Evolutionary conservation across 306 rosid genomes (phyloP).

Genomic region (Benincasa hispida): DNA sequence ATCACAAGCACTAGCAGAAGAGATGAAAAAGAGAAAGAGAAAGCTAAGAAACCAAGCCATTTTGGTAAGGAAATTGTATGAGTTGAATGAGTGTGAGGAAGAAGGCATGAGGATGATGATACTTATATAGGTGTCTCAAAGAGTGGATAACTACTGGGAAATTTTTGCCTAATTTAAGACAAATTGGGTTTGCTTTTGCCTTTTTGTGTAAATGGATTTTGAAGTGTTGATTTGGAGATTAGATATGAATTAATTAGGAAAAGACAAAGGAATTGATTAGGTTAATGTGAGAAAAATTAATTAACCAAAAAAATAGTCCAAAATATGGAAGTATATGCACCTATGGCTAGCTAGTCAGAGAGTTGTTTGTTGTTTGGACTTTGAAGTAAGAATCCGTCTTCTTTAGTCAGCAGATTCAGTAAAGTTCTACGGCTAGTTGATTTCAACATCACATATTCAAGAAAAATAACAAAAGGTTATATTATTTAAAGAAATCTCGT

Average conservation of each 20-base stretch:
- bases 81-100: not conserved
- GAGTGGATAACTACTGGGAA: not conserved
- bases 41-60: constrained; percentile 31
- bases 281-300: not conserved
- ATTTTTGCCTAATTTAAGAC: not conserved
- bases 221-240: no score
- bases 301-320: not conserved
- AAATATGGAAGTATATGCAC: not conserved
- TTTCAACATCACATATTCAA: not conserved
- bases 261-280: no score
- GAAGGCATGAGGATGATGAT: not conserved
- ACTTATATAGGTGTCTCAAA: not conserved
- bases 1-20: constrained; percentile 36
- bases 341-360: not conserved
- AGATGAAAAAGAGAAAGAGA: constrained; percentile 27
- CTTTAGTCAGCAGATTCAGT: not conserved
- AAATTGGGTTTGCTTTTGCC: not conserved
- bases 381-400: not conserved
- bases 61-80: not conserved
- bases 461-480: no score
- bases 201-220: not conserved
- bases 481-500: no score
- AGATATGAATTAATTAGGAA: no score
- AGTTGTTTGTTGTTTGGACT: not conserved
- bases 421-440: not conserved